Conservation (phyloP, 805 yeast genomes). For the Pichia rugopelliculosa region DNA sequence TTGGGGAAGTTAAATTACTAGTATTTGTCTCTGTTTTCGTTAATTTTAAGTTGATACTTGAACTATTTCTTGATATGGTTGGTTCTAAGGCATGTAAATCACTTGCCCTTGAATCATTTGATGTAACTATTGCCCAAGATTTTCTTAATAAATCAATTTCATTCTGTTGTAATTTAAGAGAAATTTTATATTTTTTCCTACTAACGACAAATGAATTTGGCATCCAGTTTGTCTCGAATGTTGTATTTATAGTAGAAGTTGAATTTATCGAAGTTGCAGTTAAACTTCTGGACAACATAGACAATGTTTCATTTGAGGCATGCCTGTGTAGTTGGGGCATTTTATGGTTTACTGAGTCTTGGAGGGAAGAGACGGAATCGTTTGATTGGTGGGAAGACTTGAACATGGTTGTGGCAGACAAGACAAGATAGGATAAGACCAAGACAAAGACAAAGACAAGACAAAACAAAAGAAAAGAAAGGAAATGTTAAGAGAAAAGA, state of each 20-base stretch:
- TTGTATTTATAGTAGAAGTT: conserved; percentile 20
- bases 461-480: too few species aligned
- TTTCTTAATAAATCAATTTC: conserved; percentile 40
- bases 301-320: conserved; percentile 14
- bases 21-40: conserved; percentile 1
- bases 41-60: not conserved
- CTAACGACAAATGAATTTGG: conserved; percentile 26
- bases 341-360: not conserved
- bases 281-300: conserved; percentile 18
- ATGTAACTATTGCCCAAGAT: conserved; percentile 39
- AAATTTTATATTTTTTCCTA: conserved; percentile 18
- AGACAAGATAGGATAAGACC: too few species aligned
- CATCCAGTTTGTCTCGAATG: conserved; percentile 29
- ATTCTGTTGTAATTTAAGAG: conserved; percentile 21
- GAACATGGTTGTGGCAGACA: not conserved
- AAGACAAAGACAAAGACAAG: too few species aligned
- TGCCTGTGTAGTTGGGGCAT: not conserved
- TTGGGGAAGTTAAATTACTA: not conserved
- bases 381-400: not conserved
- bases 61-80: conserved; percentile 1
- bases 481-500: too few species aligned
- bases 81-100: conserved; percentile 3
- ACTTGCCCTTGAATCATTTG: conserved; percentile 11
- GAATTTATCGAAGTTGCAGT: conserved; percentile 24
- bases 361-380: not conserved